Percentiles rank a stretch among this genome's conserved stretches.
Evolutionary conservation across 441 rosid species (phyloP).

Genomic region (Euphorbia schlechtendalii): DNA sequence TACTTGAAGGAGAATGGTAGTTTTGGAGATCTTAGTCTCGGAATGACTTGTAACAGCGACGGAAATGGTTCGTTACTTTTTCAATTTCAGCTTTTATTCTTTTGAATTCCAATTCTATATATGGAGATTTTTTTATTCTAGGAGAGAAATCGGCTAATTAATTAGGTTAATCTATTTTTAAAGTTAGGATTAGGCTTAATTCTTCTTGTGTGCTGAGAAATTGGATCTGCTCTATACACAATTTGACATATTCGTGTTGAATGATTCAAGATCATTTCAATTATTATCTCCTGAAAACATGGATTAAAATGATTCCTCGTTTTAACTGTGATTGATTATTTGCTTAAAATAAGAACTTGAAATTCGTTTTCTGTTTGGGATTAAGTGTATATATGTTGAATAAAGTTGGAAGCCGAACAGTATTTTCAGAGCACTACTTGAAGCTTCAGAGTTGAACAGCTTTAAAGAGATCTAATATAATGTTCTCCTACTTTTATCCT

Average conservation of each 20-base stretch:
- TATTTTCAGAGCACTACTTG: too few species aligned
- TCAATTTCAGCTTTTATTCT: background rate
- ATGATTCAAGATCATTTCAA: slow-evolving; percentile 17
- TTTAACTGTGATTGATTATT: background rate
- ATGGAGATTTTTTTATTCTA: too few species aligned
- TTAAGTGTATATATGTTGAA: background rate
- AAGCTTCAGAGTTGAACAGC: too few species aligned
- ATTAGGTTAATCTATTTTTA: background rate
- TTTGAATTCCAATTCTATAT: background rate
- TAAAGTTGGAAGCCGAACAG: slow-evolving; percentile 4
- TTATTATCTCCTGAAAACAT: background rate
- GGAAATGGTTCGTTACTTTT: background rate
- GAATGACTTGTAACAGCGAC: slow-evolving; percentile 40
- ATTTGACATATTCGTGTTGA: slow-evolving; percentile 26
- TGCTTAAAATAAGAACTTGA: background rate
- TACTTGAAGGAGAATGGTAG: slow-evolving; percentile 65
- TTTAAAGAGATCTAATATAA: background rate
- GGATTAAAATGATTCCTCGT: background rate
- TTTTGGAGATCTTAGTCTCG: slow-evolving; percentile 66
- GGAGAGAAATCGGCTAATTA: background rate
- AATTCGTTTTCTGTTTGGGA: background rate
- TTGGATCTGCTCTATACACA: slow-evolving; percentile 2
- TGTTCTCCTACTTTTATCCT: slow-evolving; percentile 17
- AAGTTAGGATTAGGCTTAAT: background rate
- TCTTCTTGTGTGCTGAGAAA: background rate